phyloP scores from a whole-genome alignment of 2,329 filamentous ascomycete species.

The Trichoderma lentiforme region DNA sequence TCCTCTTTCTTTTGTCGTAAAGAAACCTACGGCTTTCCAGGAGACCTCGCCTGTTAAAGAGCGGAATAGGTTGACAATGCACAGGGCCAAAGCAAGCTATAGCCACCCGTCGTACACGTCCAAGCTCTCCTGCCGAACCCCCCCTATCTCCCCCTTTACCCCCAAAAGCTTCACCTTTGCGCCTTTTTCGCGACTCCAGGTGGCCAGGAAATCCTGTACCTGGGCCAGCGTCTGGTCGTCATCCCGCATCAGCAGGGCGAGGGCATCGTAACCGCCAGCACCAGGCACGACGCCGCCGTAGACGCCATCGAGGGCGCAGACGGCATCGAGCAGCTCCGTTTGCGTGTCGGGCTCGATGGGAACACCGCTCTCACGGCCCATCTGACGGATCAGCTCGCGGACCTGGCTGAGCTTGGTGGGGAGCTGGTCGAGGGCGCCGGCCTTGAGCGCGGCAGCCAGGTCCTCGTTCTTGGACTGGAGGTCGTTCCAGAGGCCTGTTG shows the following conservation, averaged over 20 bases:
- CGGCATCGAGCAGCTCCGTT: constrained; percentile 76
- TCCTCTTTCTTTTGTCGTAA: background rate
- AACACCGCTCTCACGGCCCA: constrained; percentile 71
- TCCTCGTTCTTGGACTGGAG: constrained; percentile 72
- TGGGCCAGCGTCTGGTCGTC: constrained; percentile 59
- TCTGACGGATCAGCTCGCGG: constrained; percentile 66
- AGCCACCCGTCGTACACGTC: constrained; percentile 46
- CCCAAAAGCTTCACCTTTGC: constrained; percentile 65
- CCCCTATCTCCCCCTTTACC: constrained; percentile 71
- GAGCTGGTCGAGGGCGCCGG: constrained; percentile 43
- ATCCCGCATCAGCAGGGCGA: constrained; percentile 76
- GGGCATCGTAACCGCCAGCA: constrained; percentile 88
- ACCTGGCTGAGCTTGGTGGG: constrained; percentile 46
- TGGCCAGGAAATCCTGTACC: constrained; percentile 59
- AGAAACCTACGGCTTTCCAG: background rate
- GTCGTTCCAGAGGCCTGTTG: constrained; percentile 68
- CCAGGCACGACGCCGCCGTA: constrained; percentile 90
- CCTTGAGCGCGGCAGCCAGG: constrained; percentile 62
- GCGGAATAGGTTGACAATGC: background rate
- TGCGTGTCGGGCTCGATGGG: constrained; percentile 88
- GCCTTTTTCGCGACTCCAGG: constrained; percentile 60
- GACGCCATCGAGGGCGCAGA: constrained; percentile 71
- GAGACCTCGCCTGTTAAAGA: background rate
- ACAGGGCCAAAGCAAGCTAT: constrained; percentile 7
- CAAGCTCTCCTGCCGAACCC: constrained; percentile 49